Percentiles rank a stretch among this genome's conserved stretches.
Evolutionary conservation across 805 yeast genomes (phyloP).

Genomic region (Ogataea pini): DNA sequence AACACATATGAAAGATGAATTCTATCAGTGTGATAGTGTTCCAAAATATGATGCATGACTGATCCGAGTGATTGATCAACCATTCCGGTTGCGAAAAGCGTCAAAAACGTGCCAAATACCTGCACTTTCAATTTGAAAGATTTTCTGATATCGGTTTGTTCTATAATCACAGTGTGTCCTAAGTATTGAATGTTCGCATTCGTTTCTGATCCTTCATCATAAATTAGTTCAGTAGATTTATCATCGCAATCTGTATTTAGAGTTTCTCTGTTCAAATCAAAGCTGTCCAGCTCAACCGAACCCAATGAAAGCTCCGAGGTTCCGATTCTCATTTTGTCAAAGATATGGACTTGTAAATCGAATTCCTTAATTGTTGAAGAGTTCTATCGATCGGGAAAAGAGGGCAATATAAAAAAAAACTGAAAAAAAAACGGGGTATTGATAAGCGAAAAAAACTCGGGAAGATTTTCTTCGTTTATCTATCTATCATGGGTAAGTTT

Average conservation of each 20-base stretch:
- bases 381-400: not conserved
- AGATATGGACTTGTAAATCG: too few relatives aligned
- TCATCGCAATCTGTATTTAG: conserved; percentile 1
- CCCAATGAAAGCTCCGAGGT: not conserved
- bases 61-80: conserved; percentile 65
- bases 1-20: conserved; percentile 50
- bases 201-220: conserved; percentile 9
- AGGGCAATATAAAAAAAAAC: not conserved
- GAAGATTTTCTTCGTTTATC: too few relatives aligned
- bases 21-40: conserved; percentile 49
- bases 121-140: conserved; percentile 45
- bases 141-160: conserved; percentile 41
- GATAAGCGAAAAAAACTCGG: conserved; percentile 8
- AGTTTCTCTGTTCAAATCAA: not conserved
- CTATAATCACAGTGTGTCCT: conserved; percentile 34
- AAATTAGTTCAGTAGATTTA: conserved; percentile 8
- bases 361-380: too few relatives aligned
- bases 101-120: conserved; percentile 39
- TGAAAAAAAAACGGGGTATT: not conserved
- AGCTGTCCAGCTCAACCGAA: conserved; percentile 12
- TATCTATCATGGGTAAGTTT: not conserved
- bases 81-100: conserved; percentile 52
- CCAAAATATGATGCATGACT: conserved; percentile 51
- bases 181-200: conserved; percentile 16
- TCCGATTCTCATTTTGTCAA: not conserved